A percentile compares a stretch with the other conserved stretches of the same genome.
These are phyloP conservation scores for Elongisporangium senticosum DNA, from an alignment of 352 stramenopile species.

Conservation along the genomic window DNA sequence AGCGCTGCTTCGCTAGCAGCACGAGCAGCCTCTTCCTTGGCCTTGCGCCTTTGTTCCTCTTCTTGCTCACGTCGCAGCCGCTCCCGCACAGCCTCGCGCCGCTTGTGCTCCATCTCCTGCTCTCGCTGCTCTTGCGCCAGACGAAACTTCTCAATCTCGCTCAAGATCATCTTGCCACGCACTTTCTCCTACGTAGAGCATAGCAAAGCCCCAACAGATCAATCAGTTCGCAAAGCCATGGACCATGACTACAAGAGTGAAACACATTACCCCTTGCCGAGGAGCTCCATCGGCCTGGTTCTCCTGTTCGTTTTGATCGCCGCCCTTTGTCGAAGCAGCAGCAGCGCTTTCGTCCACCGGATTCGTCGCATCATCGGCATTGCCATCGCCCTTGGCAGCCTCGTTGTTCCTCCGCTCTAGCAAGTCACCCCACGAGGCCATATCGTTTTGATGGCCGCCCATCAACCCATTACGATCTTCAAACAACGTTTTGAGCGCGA, in stretches of 20 bases:
- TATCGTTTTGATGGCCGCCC: conserved; percentile 31
- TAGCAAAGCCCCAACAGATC: too few species aligned
- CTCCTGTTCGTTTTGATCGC: neutral
- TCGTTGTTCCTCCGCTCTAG: conserved; percentile 9
- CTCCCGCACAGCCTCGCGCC: conserved; percentile 21
- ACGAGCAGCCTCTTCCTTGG: conserved; percentile 4
- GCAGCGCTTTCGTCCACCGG: neutral
- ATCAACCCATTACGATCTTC: conserved; percentile 25
- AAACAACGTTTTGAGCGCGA: conserved; percentile 18
- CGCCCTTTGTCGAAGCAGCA: neutral
- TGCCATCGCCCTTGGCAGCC: neutral
- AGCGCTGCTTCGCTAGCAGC: conserved; percentile 1
- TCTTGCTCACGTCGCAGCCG: conserved; percentile 20
- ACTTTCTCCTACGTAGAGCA: conserved; percentile 19
- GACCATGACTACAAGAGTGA: neutral
- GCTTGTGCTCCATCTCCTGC: conserved; percentile 25
- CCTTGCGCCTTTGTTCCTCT: conserved; percentile 12
- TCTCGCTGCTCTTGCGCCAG: conserved; percentile 35
- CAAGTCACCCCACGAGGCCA: conserved; percentile 25
- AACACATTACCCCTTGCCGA: neutral
- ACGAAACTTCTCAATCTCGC: conserved; percentile 40
- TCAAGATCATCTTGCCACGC: conserved; percentile 35
- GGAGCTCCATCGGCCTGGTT: neutral
- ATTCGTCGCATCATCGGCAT: conserved; percentile 1
- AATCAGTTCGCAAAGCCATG: neutral